phyloP scores from a whole-genome alignment of 495 filamentous ascomycete genomes.

The Acidiella bohemica region DNA sequence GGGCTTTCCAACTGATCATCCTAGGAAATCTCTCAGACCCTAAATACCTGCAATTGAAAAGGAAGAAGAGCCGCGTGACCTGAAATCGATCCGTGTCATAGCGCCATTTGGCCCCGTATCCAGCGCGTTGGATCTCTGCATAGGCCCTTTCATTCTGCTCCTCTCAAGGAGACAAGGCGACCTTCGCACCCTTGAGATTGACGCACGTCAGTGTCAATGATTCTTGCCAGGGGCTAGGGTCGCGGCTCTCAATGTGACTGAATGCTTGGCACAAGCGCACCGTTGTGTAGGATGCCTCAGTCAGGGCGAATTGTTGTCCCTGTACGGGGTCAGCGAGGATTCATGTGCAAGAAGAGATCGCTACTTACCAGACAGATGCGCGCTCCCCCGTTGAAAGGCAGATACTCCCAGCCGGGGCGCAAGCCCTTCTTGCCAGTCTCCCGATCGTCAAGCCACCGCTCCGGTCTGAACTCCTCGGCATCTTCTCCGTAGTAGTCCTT shows the following conservation, averaged over 20 bases:
- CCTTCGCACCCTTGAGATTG: constrained; percentile 14
- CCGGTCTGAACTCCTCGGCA: constrained; percentile 26
- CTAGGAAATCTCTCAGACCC: constrained; percentile 1
- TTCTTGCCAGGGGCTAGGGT: constrained; percentile 20
- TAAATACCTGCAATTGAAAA: background rate
- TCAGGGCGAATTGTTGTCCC: constrained; percentile 26
- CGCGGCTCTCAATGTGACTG: constrained; percentile 34
- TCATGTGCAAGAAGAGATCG: background rate
- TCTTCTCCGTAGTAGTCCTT: constrained; percentile 26
- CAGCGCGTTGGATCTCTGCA: background rate
- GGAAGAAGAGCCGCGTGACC: constrained; percentile 8
- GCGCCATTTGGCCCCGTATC: no score
- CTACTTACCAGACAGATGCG: constrained; percentile 26
- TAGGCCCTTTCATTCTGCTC: background rate
- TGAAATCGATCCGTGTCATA: constrained; percentile 1
- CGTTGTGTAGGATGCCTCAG: constrained; percentile 28
- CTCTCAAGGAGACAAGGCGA: constrained; percentile 9
- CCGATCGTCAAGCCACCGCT: constrained; percentile 26
- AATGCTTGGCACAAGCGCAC: constrained; percentile 26
- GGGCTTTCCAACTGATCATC: constrained; percentile 4
- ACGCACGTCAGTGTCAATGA: constrained; percentile 15
- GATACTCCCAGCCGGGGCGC: constrained; percentile 28
- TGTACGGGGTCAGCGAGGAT: background rate
- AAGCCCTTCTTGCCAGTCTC: constrained; percentile 21
- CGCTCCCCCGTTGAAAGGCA: constrained; percentile 33